A percentile compares a stretch with the other conserved stretches of the same genome.
Evolutionary conservation across 73 alveolate genomes (phyloP).

Genomic region (Durusdinium trenchii): DNA sequence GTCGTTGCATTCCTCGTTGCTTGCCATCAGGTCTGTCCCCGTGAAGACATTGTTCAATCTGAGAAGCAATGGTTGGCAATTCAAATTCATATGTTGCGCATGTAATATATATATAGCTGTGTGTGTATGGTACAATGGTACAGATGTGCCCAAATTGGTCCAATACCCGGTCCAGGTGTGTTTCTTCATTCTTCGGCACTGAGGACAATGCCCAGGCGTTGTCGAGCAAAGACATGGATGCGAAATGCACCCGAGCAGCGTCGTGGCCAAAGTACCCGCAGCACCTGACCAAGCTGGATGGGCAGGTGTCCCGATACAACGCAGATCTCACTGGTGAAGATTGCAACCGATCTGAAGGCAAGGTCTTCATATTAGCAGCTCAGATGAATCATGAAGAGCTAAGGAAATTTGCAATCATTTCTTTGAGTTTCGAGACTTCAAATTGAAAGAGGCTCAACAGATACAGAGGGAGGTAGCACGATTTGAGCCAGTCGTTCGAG

Average conservation of each 20-base stretch:
- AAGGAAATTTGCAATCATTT: too few species aligned
- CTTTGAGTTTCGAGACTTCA: too few species aligned
- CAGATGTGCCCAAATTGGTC: too few species aligned
- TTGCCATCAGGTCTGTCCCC: background rate
- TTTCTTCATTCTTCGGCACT: too few species aligned
- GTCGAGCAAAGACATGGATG: conserved; percentile 32
- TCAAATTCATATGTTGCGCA: background rate
- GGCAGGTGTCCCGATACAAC: conserved; percentile 53
- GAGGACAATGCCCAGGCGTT: conserved; percentile 48
- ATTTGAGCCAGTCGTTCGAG: background rate
- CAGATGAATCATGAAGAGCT: too few species aligned
- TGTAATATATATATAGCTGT: too few species aligned
- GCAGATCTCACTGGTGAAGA: conserved; percentile 82
- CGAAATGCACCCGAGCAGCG: conserved; percentile 6
- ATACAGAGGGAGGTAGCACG: background rate
- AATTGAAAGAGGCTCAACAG: too few species aligned
- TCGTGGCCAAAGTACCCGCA: conserved; percentile 79
- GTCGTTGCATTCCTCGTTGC: conserved; percentile 27
- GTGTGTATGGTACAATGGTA: too few species aligned
- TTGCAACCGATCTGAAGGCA: conserved; percentile 57
- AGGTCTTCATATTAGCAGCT: conserved; percentile 20
- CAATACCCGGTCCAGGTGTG: background rate
- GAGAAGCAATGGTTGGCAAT: too few species aligned
- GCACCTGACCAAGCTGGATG: conserved; percentile 62
- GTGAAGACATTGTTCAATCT: too few species aligned